These are phyloP conservation scores for Penicillium sp. DNA, from an alignment of 2,329 filamentous ascomycete species.

Conservation along the genomic window DNA sequence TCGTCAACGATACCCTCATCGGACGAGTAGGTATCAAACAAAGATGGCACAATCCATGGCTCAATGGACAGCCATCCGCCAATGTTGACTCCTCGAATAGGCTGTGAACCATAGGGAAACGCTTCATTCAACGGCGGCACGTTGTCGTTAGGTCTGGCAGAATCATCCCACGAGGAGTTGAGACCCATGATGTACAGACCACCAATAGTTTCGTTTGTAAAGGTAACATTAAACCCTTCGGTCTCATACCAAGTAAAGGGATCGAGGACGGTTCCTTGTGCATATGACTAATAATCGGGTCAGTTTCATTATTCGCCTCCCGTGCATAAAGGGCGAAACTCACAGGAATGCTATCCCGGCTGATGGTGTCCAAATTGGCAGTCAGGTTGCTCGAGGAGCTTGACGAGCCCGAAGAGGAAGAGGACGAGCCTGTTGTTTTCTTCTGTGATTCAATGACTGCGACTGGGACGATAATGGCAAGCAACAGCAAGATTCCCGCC, in stretches of 20 bases:
- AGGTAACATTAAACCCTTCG: slow-evolving; percentile 88
- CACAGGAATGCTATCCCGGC: slow-evolving; percentile 60
- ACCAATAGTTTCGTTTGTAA: slow-evolving; percentile 80
- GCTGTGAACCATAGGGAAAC: slow-evolving; percentile 77
- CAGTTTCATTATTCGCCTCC: background rate
- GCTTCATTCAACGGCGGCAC: slow-evolving; percentile 74
- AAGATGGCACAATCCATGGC: slow-evolving; percentile 91
- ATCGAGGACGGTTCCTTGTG: slow-evolving; percentile 76
- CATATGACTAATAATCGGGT: slow-evolving; percentile 46
- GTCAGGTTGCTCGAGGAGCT: slow-evolving; percentile 28
- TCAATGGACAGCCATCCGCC: slow-evolving; percentile 94
- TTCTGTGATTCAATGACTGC: slow-evolving; percentile 66
- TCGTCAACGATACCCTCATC: slow-evolving; percentile 77
- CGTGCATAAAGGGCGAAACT: slow-evolving; percentile 7
- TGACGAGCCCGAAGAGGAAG: slow-evolving; percentile 1
- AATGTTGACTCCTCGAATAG: slow-evolving; percentile 86
- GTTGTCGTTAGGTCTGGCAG: slow-evolving; percentile 71
- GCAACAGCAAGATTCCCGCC: slow-evolving; percentile 54
- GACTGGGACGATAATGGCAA: slow-evolving; percentile 68
- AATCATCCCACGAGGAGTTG: slow-evolving; percentile 83
- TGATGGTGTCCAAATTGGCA: slow-evolving; percentile 55
- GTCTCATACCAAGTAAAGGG: slow-evolving; percentile 93
- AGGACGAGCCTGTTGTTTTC: slow-evolving; percentile 25
- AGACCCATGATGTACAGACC: slow-evolving; percentile 90
- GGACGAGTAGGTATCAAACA: slow-evolving; percentile 70